Percentiles rank a stretch among this genome's conserved stretches.
phyloP scores from a whole-genome alignment of 2,329 filamentous ascomycete genomes.

The Penicillium sp. region DNA sequence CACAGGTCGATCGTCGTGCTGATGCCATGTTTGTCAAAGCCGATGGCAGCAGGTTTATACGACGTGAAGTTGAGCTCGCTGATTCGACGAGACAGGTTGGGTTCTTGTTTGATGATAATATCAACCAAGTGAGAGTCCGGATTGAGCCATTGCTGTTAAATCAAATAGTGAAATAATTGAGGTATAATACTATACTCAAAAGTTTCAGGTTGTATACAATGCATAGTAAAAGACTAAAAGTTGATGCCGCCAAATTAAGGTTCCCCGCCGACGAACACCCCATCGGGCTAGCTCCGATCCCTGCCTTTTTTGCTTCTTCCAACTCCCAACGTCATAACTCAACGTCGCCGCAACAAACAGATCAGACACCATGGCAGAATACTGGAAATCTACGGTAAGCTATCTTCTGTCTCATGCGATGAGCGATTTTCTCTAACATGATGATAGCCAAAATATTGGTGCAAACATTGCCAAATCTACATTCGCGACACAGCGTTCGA shows the following conservation, averaged over 20 bases:
- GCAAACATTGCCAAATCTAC: conserved; percentile 89
- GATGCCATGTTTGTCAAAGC: conserved; percentile 18
- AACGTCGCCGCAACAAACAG: neutral
- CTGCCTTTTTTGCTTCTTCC: neutral
- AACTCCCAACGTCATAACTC: conserved; percentile 3
- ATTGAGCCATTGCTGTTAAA: conserved; percentile 51
- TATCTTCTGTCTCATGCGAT: neutral
- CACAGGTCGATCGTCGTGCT: neutral
- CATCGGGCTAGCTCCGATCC: conserved; percentile 7
- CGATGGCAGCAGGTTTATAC: conserved; percentile 60
- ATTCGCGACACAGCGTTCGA: conserved; percentile 92
- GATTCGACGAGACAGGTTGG: conserved; percentile 78
- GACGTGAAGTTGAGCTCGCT: conserved; percentile 72
- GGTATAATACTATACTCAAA: too few species aligned
- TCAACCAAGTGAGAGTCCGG: conserved; percentile 64
- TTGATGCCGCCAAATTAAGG: conserved; percentile 6
- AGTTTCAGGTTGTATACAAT: too few species aligned
- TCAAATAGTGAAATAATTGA: neutral
- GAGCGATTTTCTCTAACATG: conserved; percentile 19
- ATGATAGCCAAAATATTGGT: conserved; percentile 80
- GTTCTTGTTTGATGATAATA: conserved; percentile 68
- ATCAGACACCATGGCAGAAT: conserved; percentile 73
- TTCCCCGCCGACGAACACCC: neutral
- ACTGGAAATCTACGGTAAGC: conserved; percentile 88
- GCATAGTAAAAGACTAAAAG: too few species aligned